Percentiles rank a stretch among this genome's conserved stretches.
Evolutionary conservation across 2,329 filamentous ascomycete species (phyloP).

Genomic region (Epichloe glyceriae): DNA sequence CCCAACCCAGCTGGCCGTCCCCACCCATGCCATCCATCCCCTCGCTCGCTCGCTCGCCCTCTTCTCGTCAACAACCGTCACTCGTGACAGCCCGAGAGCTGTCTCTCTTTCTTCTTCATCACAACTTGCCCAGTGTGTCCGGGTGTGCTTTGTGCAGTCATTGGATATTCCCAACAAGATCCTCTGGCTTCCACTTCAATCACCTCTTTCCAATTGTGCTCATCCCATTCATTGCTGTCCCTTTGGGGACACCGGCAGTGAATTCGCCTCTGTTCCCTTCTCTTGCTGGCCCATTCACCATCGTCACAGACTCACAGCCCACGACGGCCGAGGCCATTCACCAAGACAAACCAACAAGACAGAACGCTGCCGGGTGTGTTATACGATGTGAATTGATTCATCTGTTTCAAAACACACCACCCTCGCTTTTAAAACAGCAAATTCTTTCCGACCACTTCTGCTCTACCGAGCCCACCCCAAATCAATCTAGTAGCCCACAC

Average conservation of each 20-base stretch:
- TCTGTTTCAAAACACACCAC: background rate
- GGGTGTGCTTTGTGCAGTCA: conserved; percentile 9
- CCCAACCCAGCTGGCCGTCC: background rate
- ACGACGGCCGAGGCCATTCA: conserved; percentile 1
- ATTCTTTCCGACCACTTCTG: background rate
- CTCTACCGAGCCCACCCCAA: background rate
- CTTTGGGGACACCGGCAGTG: conserved; percentile 11
- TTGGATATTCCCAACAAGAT: conserved; percentile 10
- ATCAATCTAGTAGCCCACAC: background rate
- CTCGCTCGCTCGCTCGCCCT: conserved; percentile 1
- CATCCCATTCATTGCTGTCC: conserved; percentile 10
- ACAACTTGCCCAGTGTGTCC: background rate
- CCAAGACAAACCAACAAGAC: conserved; percentile 6
- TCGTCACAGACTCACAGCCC: background rate
- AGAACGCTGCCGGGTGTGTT: background rate
- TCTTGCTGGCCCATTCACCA: background rate
- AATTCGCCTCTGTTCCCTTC: conserved; percentile 8
- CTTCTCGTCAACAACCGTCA: background rate
- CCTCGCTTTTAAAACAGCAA: background rate
- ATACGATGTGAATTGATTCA: conserved; percentile 1
- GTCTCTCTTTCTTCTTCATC: conserved; percentile 2
- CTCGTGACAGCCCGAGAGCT: background rate
- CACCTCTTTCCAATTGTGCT: conserved; percentile 8
- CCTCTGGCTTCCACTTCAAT: conserved; percentile 7
- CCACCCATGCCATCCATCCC: background rate